Evolutionary conservation across 1,284 basidiomycete species (phyloP).

Genomic region (Leccinum pachyderme): DNA sequence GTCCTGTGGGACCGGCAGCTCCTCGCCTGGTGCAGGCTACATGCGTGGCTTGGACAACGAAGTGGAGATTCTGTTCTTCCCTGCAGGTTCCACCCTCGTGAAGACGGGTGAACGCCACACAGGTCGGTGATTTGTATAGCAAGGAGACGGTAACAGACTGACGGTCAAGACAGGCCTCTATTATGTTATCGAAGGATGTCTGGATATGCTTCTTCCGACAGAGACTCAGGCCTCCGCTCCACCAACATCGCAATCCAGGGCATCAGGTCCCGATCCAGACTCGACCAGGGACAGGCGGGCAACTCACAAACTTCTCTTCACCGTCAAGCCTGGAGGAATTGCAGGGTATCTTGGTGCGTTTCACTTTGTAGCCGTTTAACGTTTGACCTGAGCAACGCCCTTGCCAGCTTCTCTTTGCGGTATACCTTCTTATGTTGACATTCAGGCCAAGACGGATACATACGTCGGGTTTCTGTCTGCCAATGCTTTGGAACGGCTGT

Average conservation of each 20-base stretch:
- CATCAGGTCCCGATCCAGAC: slow-evolving; percentile 24
- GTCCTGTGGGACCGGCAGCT: slow-evolving; percentile 65
- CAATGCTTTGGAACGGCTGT: slow-evolving; percentile 82
- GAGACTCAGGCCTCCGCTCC: slow-evolving; percentile 37
- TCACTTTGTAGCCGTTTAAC: slow-evolving; percentile 11
- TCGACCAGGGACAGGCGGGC: slow-evolving; percentile 24
- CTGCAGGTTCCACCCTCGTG: slow-evolving; percentile 83
- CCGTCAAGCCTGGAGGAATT: slow-evolving; percentile 96
- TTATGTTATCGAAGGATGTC: slow-evolving; percentile 97
- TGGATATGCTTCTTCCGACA: slow-evolving; percentile 83
- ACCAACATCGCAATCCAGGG: slow-evolving; percentile 22
- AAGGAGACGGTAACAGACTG: background rate
- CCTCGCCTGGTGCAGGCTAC: slow-evolving; percentile 57
- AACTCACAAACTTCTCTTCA: slow-evolving; percentile 75
- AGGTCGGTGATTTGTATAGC: slow-evolving; percentile 41
- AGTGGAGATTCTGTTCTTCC: slow-evolving; percentile 93
- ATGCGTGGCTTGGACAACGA: slow-evolving; percentile 88
- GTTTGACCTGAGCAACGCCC: slow-evolving; percentile 1
- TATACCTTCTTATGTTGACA: slow-evolving; percentile 94
- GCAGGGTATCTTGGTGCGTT: slow-evolving; percentile 88
- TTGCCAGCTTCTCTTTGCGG: slow-evolving; percentile 80
- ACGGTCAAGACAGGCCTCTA: slow-evolving; percentile 67
- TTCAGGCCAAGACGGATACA: slow-evolving; percentile 94
- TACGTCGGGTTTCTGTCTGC: slow-evolving; percentile 95
- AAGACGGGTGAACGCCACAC: slow-evolving; percentile 90